Evolutionary conservation across 257 asterid genomes (phyloP), one percentile per base, ranked within the genome.

Genomic region (Nemophila menziesii): DNA sequence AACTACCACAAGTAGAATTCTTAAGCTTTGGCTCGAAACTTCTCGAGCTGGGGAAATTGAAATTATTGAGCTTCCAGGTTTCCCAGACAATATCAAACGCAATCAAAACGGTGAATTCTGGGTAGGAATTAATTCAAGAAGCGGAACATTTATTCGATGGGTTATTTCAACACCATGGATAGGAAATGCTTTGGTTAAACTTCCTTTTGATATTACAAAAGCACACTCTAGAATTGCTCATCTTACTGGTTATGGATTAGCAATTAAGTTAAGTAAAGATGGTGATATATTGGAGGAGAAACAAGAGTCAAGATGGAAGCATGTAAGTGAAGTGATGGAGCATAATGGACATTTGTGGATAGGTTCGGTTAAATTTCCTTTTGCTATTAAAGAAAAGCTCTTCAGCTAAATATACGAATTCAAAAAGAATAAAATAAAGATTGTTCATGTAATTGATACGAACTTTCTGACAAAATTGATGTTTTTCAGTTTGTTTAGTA

Each of bases 51-150:
- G 72, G 11, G 49, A 12, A 0, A 48, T 78, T 0, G 84, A 79
- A 33, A 48, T 62, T 4, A 11, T 76, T 1, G 60, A 62, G 4
- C 62, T 85, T 15, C 64, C 68, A 0, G 96, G 93, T 17, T 29
- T 29, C 36, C 95, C 95, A 0, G 95, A 84, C 59, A 84, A 80
- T 53, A 63, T 84, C 10, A 75, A 63, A 51, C 46, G 80, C 52
- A 84, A 62, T 18, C 6, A 5, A 13, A 52, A 68, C 0, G 93
- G 86, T 0, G 93, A 71, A 17, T 85, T 81, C 51, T 85, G 96
- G 93, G 85, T 85, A 16, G 96, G 82, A 33, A 61, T 75, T 43
- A 51, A 74, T 51, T 63, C 82, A 0, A 62, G 42, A 20, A 71
- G 68, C 55, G 64, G 70, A 11, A 59, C 33, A 1, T 2, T 75